Base-by-base conservation (phyloP, 768 basidiomycete genomes). In the Amanita phalloides region DNA sequence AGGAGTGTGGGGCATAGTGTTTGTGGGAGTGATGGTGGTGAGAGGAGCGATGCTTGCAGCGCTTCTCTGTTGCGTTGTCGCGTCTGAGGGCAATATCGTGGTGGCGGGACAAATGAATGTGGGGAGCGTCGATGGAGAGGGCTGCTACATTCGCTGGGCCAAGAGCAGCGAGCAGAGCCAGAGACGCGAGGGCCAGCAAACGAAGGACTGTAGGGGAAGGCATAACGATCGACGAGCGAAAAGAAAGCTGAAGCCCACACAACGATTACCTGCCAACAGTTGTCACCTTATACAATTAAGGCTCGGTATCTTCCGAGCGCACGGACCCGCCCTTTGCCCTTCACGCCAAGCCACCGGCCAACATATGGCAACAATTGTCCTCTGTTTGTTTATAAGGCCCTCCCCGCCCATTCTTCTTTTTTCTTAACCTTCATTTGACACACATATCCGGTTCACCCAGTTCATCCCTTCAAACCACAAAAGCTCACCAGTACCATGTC, bases 401-500 rank as follows among this genome's bases (percentile, higher is more conserved):
- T 36, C 50, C 48, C 49, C 45, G 30, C 46, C 51, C 52, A 41
- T 55, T 57, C 55, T 59, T 63, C 67, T 68, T 74, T 79, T 76
- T 75, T 71, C 74, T 70, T 72, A 82, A 85, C 86, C 82, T 76
- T 70, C 85, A 86, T 87, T 85, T 82, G 79, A 75, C 77, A 80
- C 75, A 68, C 78, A 81, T 81, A 83, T 84, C 81, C 82, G 85
- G 85, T 88, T 87, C 85, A 87, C 68, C 77, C 68, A 76, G 79
- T 78, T 77, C 80, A 81, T 72, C 70, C 67, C 69, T 68, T 71
- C 68, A 69, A 66, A 64, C 65, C 63, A 68, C 68, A 65, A 68
- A 67, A 70, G 72, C 67, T 66, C 67, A 70, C 75, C 71, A 71
- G 76, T 73, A 73, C 75, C 71, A 90, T 90, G 88, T 90, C 89